phyloP scores from a whole-genome alignment of 306 rosid genomes.

The Castanospermum australe region DNA sequence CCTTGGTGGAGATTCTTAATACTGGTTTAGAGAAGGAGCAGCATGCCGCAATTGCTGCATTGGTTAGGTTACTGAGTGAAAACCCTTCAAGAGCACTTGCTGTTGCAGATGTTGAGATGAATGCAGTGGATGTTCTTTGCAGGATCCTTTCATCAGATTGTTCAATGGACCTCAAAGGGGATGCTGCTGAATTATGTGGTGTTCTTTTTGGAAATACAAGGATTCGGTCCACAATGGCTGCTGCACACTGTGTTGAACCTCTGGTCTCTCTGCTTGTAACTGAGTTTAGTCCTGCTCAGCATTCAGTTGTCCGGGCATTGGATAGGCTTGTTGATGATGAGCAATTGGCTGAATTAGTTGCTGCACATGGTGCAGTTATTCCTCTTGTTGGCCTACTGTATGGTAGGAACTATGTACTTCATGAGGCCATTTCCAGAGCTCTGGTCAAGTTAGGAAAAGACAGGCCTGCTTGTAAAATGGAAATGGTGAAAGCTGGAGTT shows the following conservation, averaged over 20 bases:
- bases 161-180: conserved; percentile 97
- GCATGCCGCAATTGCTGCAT: conserved; percentile 95
- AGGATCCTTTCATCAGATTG: conserved; percentile 87
- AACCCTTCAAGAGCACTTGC: conserved; percentile 94
- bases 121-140: conserved; percentile 97
- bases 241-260: conserved; percentile 98
- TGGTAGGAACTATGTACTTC: conserved; percentile 88
- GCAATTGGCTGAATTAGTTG: conserved; percentile 94
- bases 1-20: conserved; percentile 96
- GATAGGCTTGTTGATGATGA: conserved; percentile 98
- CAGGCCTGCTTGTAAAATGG: conserved; percentile 90
- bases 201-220: conserved; percentile 95
- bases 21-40: conserved; percentile 93
- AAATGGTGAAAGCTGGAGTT: conserved; percentile 97
- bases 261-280: conserved; percentile 94
- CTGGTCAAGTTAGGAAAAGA: conserved; percentile 97
- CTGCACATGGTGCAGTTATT: conserved; percentile 95
- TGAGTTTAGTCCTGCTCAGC: conserved; percentile 90
- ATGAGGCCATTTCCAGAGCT: conserved; percentile 94
- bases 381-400: conserved; percentile 95
- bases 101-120: conserved; percentile 97
- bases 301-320: conserved; percentile 90
- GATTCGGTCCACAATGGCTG: conserved; percentile 95
- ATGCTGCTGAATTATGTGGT: conserved; percentile 92
- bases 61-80: conserved; percentile 92